A percentile compares a stretch with the other conserved stretches of the same genome.
Evolutionary conservation across 2,329 filamentous ascomycete species (phyloP).

Genomic region (Aureobasidium lini): DNA sequence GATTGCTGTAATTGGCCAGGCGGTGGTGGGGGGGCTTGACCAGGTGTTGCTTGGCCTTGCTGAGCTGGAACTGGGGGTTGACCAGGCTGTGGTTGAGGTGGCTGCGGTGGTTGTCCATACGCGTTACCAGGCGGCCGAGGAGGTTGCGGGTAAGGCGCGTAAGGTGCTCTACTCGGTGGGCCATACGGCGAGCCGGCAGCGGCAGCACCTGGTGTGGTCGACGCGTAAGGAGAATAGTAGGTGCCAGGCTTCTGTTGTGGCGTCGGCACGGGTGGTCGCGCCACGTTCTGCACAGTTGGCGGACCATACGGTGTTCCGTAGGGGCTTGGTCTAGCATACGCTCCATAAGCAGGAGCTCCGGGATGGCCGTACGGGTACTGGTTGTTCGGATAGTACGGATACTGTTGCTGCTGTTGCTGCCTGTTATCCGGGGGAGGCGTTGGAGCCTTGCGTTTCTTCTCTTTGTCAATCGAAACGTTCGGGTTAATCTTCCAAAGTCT

Average conservation of each 20-base stretch:
- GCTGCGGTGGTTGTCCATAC: slow-evolving; percentile 2
- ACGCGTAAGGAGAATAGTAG: slow-evolving; percentile 19
- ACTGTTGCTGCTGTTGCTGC: slow-evolving; percentile 12
- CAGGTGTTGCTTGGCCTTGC: neutral
- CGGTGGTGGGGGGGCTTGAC: neutral
- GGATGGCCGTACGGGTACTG: slow-evolving; percentile 16
- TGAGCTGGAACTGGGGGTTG: slow-evolving; percentile 3
- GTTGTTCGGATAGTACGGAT: slow-evolving; percentile 15
- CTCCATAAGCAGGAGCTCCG: slow-evolving; percentile 14
- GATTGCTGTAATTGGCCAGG: neutral
- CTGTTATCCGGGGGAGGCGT: slow-evolving; percentile 27
- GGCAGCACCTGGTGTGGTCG: slow-evolving; percentile 15
- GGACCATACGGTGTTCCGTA: slow-evolving; percentile 17
- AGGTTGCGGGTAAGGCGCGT: slow-evolving; percentile 12
- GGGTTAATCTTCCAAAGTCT: slow-evolving; percentile 56
- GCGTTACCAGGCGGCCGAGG: neutral
- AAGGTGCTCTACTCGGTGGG: slow-evolving; percentile 15
- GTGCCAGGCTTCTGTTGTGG: slow-evolving; percentile 16
- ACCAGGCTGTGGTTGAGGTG: neutral
- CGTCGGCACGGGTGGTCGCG: slow-evolving; percentile 13
- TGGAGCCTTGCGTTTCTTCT: slow-evolving; percentile 44
- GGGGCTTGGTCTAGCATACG: slow-evolving; percentile 17
- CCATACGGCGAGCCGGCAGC: slow-evolving; percentile 15
- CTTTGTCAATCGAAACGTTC: slow-evolving; percentile 52
- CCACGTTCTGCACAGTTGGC: slow-evolving; percentile 13